Evolutionary conservation across 768 basidiomycete species (phyloP).

Genomic region (Panaeolus cyanescens): DNA sequence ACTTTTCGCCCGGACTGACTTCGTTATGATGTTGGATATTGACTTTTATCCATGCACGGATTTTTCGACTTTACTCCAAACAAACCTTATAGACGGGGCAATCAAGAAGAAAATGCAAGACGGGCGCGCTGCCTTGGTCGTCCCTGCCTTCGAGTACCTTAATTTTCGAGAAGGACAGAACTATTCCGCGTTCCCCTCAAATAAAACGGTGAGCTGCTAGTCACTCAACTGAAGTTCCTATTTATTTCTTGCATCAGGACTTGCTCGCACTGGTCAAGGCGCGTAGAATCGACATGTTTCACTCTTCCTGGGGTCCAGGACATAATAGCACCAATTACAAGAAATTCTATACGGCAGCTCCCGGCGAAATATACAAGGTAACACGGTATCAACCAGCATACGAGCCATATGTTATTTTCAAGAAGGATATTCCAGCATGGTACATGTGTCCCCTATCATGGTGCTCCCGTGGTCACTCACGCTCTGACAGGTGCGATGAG

Average conservation of each 20-base stretch:
- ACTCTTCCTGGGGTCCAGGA: conserved; percentile 74
- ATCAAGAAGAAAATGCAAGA: conserved; percentile 45
- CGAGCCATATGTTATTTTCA: conserved; percentile 87
- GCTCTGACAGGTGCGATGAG: conserved; percentile 75
- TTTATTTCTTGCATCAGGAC: conserved; percentile 31
- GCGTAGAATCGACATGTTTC: conserved; percentile 72
- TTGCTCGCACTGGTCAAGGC: conserved; percentile 61
- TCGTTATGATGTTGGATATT: conserved; percentile 90
- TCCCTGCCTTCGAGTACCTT: conserved; percentile 85
- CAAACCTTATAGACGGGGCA: conserved; percentile 37
- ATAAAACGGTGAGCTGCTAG: conserved; percentile 57
- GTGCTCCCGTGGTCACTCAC: not conserved
- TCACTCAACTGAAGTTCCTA: not conserved
- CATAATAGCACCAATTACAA: conserved; percentile 83
- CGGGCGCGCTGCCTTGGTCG: conserved; percentile 72
- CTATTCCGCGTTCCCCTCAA: conserved; percentile 59
- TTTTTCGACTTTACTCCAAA: conserved; percentile 50
- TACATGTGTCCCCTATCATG: conserved; percentile 27
- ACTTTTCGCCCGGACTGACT: conserved; percentile 80
- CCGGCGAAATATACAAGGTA: conserved; percentile 75
- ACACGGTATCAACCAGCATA: conserved; percentile 80
- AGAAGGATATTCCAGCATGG: conserved; percentile 77
- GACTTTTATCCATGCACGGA: conserved; percentile 87
- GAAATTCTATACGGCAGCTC: conserved; percentile 58
- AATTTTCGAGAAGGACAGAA: conserved; percentile 66